A percentile compares a stretch with the other conserved stretches of the same genome.
Evolutionary conservation across 2,329 filamentous ascomycete genomes (phyloP).

Genomic region (Exutisphaerella laricina): DNA sequence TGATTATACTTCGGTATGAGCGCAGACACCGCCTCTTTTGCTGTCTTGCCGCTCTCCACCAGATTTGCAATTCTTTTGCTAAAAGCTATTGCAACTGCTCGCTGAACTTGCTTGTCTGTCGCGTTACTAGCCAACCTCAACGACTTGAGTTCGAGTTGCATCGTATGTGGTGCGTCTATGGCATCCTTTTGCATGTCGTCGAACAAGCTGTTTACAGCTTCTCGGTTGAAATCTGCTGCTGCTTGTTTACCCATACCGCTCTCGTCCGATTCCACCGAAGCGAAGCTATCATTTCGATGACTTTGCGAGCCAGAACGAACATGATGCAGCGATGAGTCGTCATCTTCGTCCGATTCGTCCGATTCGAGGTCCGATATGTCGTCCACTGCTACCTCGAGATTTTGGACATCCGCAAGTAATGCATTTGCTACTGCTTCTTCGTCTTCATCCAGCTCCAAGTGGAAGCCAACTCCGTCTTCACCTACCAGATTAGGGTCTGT

Average conservation of each 20-base stretch:
- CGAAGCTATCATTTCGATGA: conserved; percentile 31
- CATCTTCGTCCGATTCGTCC: conserved; percentile 36
- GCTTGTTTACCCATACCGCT: conserved; percentile 39
- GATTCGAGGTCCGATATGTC: conserved; percentile 60
- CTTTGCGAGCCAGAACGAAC: conserved; percentile 24
- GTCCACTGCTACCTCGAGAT: conserved; percentile 45
- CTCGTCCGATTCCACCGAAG: conserved; percentile 57
- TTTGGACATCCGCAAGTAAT: conserved; percentile 29
- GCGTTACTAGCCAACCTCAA: conserved; percentile 89
- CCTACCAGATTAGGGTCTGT: conserved; percentile 54
- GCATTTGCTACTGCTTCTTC: conserved; percentile 51
- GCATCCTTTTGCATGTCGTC: conserved; percentile 72
- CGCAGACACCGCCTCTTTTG: conserved; percentile 39
- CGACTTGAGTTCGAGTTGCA: conserved; percentile 89
- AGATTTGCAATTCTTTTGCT: conserved; percentile 74
- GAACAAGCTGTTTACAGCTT: conserved; percentile 79
- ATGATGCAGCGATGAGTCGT: conserved; percentile 41
- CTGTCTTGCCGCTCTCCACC: conserved; percentile 39
- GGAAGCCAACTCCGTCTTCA: conserved; percentile 54
- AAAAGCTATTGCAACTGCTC: conserved; percentile 79
- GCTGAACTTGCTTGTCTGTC: conserved; percentile 79
- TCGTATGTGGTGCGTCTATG: conserved; percentile 63
- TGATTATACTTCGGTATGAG: conserved; percentile 51
- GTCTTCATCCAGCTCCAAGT: conserved; percentile 56
- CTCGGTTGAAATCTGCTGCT: conserved; percentile 69